Percentiles rank a stretch among this genome's conserved stretches.
Evolutionary conservation across 768 basidiomycete species (phyloP).

Genomic region (Kwoniella sp.): DNA sequence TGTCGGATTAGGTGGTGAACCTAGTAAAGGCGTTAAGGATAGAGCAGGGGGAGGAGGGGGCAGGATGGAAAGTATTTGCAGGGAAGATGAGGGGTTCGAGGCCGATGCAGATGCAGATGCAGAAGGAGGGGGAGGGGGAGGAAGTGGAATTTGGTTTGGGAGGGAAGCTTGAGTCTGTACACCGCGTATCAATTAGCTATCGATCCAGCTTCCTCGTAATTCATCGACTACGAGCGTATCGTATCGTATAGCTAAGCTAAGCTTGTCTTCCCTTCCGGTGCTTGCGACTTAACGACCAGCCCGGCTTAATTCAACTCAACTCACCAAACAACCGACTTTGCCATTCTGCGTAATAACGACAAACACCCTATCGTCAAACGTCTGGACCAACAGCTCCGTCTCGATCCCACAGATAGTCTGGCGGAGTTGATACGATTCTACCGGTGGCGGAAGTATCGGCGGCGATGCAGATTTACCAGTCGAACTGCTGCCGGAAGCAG

Average conservation of each 20-base stretch:
- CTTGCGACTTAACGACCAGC: too few relatives aligned
- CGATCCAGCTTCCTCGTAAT: too few relatives aligned
- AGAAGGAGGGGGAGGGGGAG: constrained; percentile 15
- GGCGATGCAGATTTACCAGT: background rate
- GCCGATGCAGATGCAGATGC: constrained; percentile 9
- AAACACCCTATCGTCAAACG: constrained; percentile 75
- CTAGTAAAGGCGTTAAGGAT: constrained; percentile 75
- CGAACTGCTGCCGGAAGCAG: background rate
- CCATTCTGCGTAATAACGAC: constrained; percentile 88
- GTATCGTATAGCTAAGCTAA: too few relatives aligned
- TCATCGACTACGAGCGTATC: too few relatives aligned
- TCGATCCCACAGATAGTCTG: constrained; percentile 62
- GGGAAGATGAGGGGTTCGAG: constrained; percentile 5
- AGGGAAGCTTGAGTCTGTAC: constrained; percentile 51
- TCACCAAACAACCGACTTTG: constrained; percentile 84
- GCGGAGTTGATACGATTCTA: constrained; percentile 62
- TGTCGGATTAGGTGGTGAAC: constrained; percentile 70
- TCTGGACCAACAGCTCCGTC: constrained; percentile 77
- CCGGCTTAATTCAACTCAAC: constrained; percentile 20
- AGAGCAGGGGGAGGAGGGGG: constrained; percentile 62
- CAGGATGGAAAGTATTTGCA: constrained; percentile 32
- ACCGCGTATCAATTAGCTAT: background rate
- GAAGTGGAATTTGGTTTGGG: constrained; percentile 24
- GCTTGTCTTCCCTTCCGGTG: too few relatives aligned
- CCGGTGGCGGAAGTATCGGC: constrained; percentile 30